phyloP scores from a whole-genome alignment of 2,329 filamentous ascomycete species.

The Westerdykella ornata region DNA sequence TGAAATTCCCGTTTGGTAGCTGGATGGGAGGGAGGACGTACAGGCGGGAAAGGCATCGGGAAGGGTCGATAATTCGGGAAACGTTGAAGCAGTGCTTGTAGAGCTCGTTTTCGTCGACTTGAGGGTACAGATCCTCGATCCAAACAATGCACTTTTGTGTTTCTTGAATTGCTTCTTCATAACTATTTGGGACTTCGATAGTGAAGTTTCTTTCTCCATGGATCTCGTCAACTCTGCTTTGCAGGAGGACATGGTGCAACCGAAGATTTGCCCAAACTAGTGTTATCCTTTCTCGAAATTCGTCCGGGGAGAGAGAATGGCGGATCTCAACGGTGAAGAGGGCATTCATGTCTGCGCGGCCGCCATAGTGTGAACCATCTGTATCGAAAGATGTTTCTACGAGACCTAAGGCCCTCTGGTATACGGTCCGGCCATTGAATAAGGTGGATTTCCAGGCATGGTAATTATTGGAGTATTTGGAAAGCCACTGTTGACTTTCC shows the following conservation, averaged over 20 bases:
- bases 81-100: conserved; percentile 40
- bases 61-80: conserved; percentile 35
- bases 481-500: conserved; percentile 33
- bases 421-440: conserved; percentile 16
- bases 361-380: conserved; percentile 41
- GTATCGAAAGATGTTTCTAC: conserved; percentile 42
- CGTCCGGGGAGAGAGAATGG: conserved; percentile 21
- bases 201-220: conserved; percentile 24
- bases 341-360: conserved; percentile 42
- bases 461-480: conserved; percentile 35
- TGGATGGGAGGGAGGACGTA: conserved; percentile 34
- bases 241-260: conserved; percentile 36
- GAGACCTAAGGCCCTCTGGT: conserved; percentile 38
- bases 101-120: conserved; percentile 34
- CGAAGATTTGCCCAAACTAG: conserved; percentile 39
- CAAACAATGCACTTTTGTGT: conserved; percentile 32
- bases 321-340: conserved; percentile 34
- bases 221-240: conserved; percentile 25
- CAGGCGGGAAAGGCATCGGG: conserved; percentile 33
- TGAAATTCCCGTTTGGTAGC: conserved; percentile 18
- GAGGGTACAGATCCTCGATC: conserved; percentile 33
- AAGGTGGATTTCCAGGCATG: conserved; percentile 32
- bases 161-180: conserved; percentile 25
- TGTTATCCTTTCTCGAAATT: conserved; percentile 31
- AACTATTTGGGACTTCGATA: conserved; percentile 26